phyloP scores from a whole-genome alignment of 2,329 filamentous ascomycete genomes.

The Fusarium staphyleae region DNA sequence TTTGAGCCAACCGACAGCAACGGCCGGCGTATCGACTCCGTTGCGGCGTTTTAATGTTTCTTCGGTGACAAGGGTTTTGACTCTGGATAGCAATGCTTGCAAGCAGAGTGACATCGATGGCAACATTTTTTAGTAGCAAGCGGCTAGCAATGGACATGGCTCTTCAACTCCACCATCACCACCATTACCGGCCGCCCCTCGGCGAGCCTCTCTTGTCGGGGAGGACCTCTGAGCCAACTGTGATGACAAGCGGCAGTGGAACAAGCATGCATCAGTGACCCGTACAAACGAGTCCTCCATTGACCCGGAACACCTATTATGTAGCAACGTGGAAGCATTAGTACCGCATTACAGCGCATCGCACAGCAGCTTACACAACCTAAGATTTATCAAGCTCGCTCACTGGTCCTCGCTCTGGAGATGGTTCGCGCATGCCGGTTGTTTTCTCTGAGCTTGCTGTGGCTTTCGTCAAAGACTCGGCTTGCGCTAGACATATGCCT shows the following conservation, averaged over 20 bases:
- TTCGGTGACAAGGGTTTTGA: constrained; percentile 21
- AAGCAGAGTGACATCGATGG: constrained; percentile 33
- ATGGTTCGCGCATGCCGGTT: constrained; percentile 31
- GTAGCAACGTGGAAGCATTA: constrained; percentile 4
- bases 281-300: constrained; percentile 4
- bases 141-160: constrained; percentile 21
- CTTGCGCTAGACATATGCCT: constrained; percentile 14
- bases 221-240: not conserved
- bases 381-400: constrained; percentile 22
- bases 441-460: constrained; percentile 22
- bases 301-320: not conserved
- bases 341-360: constrained; percentile 15
- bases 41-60: constrained; percentile 3
- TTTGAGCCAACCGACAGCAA: constrained; percentile 25
- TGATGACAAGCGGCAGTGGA: not conserved
- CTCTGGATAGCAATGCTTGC: constrained; percentile 21
- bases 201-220: constrained; percentile 10
- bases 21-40: constrained; percentile 29
- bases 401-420: constrained; percentile 10
- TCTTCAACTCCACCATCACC: constrained; percentile 32
- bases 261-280: not conserved
- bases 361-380: constrained; percentile 21
- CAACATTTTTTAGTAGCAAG: constrained; percentile 18
- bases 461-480: constrained; percentile 22
- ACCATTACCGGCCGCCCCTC: constrained; percentile 32